Conservation (phyloP, 2,329 filamentous ascomycete genomes). For the Tolypocladium album region DNA sequence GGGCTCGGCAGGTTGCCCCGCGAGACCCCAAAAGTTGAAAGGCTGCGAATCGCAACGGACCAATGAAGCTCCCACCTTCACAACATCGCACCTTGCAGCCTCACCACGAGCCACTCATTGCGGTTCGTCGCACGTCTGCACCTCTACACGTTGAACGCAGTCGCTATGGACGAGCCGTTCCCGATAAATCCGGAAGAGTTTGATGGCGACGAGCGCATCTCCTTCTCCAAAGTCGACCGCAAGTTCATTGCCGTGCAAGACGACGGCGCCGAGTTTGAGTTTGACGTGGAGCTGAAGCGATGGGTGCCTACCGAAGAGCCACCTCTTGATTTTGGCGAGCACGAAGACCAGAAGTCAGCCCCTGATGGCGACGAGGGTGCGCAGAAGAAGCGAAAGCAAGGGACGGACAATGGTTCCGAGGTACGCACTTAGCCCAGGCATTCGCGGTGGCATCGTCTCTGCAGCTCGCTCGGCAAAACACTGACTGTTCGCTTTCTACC, state of each 20-base stretch:
- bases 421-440: slow-evolving; percentile 21
- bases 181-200: slow-evolving; percentile 58
- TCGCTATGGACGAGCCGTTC: slow-evolving; percentile 28
- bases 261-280: slow-evolving; percentile 78
- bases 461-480: background rate
- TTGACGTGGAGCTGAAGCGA: slow-evolving; percentile 56
- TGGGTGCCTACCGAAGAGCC: slow-evolving; percentile 61
- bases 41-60: background rate
- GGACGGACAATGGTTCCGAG: slow-evolving; percentile 25
- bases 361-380: slow-evolving; percentile 12
- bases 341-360: slow-evolving; percentile 13
- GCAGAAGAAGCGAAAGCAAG: slow-evolving; percentile 32
- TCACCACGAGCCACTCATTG: background rate
- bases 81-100: background rate
- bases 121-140: background rate
- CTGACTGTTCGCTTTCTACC: background rate
- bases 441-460: background rate
- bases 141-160: background rate
- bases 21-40: background rate
- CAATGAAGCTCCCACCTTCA: background rate
- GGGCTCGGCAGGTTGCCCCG: background rate
- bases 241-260: slow-evolving; percentile 80
- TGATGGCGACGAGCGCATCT: slow-evolving; percentile 69
- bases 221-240: slow-evolving; percentile 71
- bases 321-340: slow-evolving; percentile 27